Base-by-base conservation (phyloP, 176 grass and related monocot species). In the Zoysia pacifica region DNA sequence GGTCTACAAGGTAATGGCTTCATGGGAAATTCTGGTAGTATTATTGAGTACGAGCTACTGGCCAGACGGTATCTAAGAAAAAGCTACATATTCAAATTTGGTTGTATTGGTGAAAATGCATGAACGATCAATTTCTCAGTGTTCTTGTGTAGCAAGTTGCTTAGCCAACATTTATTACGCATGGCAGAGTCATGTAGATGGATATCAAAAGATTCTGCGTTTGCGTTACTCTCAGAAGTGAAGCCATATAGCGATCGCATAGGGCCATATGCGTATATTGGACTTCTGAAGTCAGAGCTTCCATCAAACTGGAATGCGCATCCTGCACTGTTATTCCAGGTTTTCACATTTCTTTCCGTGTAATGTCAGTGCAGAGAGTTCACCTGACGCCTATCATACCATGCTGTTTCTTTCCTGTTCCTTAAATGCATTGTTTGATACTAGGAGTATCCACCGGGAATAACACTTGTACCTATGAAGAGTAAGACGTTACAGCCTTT, bases 361-460 rank as follows among this genome's bases (percentile, higher is more conserved):
- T 11, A 48, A 46, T 19, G 49, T 61, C 1, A 12, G 11, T 47
- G 6, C 68, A 19, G n/a, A 19, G 5, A 62, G 68, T 51, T 28
- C 28, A 28, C 28, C 28, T 28, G 28, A 28, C 28, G 50, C 13
- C 43, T 45, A n/a, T 45, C 13, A 16, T 52, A 14, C 50, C 5
- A 59, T 43, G 7, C 0, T 43, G 15, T 42, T 7, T 60, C 13
- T 81, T 52, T 59, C 36, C 5, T 6, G 5, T 58, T 63, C 42
- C 77, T 89, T 66, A 85, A 52, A 18, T 36, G 37, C 51, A 46
- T 75, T 55, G n/a, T 45, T 69, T 71, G 5, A 79, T 76, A 28
- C 28, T 28, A 98, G 95, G 95, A 98, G 58, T 98, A 94, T 28
- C 95, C 95, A 70, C 95, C 95, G 55, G 92, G 90, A 91, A 89